These are phyloP conservation scores for Euclidium syriacum DNA, from an alignment of 345 rosid species.

Conservation along the genomic window DNA sequence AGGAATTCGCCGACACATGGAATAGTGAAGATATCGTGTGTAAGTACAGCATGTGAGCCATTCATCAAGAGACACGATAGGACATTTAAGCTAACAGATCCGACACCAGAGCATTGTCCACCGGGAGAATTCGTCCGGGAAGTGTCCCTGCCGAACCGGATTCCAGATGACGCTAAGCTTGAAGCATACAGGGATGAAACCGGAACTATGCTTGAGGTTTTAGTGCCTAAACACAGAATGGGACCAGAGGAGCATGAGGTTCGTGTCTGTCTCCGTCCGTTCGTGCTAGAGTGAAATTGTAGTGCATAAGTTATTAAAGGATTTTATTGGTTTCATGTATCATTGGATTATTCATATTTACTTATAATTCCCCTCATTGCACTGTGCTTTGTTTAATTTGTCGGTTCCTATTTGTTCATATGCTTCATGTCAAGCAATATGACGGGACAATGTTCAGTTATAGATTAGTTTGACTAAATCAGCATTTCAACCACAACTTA, in stretches of 20 bases:
- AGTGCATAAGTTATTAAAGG: not conserved
- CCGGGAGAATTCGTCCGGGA: constrained; percentile 81
- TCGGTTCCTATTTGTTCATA: not conserved
- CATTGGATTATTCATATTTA: constrained; percentile 28
- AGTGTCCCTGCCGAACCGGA: constrained; percentile 66
- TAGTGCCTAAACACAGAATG: constrained; percentile 66
- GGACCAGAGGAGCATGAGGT: constrained; percentile 98
- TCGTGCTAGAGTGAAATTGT: constrained; percentile 23
- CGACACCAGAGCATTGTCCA: constrained; percentile 90
- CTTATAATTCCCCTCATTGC: not conserved
- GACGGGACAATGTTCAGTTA: too few relatives aligned
- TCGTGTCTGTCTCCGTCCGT: constrained; percentile 72
- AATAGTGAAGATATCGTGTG: constrained; percentile 76
- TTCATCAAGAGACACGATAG: constrained; percentile 69
- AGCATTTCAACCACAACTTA: too few relatives aligned
- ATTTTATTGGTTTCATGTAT: constrained; percentile 20
- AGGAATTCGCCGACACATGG: constrained; percentile 65
- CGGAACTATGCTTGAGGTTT: constrained; percentile 67
- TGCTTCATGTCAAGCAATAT: too few relatives aligned
- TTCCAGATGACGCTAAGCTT: constrained; percentile 81
- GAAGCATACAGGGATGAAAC: constrained; percentile 75
- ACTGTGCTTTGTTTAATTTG: not conserved
- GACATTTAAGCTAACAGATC: constrained; percentile 89
- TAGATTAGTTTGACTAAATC: too few relatives aligned
- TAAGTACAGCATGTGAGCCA: constrained; percentile 71